phyloP scores from a whole-genome alignment of 495 filamentous ascomycete species.

The Penicillium atrosanguineum region DNA sequence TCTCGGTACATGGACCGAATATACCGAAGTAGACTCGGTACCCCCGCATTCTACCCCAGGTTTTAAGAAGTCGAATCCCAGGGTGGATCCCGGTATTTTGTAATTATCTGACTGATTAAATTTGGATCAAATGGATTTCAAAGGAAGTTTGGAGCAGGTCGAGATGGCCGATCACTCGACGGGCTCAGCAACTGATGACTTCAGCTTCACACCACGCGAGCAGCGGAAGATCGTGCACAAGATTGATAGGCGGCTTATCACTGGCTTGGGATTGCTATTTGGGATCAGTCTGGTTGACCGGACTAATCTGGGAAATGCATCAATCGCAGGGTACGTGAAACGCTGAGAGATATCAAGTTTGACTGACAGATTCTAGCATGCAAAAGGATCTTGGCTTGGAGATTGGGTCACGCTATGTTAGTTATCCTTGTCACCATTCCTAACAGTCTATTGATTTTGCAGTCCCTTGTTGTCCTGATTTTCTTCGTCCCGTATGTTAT shows the following conservation, averaged over 20 bases:
- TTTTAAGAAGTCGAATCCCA: background rate
- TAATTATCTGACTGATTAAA: background rate
- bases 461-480: background rate
- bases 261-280: background rate
- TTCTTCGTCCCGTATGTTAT: conserved; percentile 11
- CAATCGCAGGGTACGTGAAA: background rate
- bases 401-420: background rate
- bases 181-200: background rate
- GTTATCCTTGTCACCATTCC: background rate
- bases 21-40: conserved; percentile 4
- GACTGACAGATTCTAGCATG: conserved; percentile 2
- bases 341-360: background rate
- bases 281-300: background rate
- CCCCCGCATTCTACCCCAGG: conserved; percentile 4
- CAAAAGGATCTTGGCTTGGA: background rate
- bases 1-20: conserved; percentile 6
- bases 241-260: background rate
- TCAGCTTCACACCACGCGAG: conserved; percentile 5
- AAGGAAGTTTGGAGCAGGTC: background rate
- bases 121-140: background rate
- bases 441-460: background rate
- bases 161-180: background rate
- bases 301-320: background rate
- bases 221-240: conserved; percentile 1
- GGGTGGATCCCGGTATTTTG: background rate